These are phyloP conservation scores for Taphrina pruni DNA, from an alignment of 1,139 yeast genomes.

Conservation along the genomic window DNA sequence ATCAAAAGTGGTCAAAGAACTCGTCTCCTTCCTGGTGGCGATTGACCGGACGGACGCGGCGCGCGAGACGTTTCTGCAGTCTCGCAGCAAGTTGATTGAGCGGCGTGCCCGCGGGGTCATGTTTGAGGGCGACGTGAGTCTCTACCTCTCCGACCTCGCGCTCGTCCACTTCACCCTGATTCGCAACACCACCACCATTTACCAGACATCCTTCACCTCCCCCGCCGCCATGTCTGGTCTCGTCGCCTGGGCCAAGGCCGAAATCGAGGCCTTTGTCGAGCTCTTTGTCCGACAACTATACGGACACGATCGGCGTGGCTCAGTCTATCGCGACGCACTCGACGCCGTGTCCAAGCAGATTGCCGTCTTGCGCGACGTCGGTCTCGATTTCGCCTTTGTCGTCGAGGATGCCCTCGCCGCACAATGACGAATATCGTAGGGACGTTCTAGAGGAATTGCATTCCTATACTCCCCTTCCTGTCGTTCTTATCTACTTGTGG, in stretches of 20 bases:
- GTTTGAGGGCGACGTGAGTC: slow-evolving; percentile 63
- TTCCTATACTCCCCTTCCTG: too few species aligned
- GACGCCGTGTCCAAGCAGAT: slow-evolving; percentile 65
- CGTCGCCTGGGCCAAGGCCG: slow-evolving; percentile 26
- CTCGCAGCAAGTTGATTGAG: slow-evolving; percentile 56
- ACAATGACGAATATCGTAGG: not conserved
- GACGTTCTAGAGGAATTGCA: too few species aligned
- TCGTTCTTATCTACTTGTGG: too few species aligned
- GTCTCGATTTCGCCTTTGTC: slow-evolving; percentile 72
- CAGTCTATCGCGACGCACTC: slow-evolving; percentile 60
- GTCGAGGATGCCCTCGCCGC: slow-evolving; percentile 48
- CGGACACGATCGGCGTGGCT: slow-evolving; percentile 63
- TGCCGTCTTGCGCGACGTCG: slow-evolving; percentile 65
- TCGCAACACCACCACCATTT: slow-evolving; percentile 57
- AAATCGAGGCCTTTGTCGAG: slow-evolving; percentile 55
- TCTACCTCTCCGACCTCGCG: slow-evolving; percentile 64
- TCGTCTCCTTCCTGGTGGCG: slow-evolving; percentile 55
- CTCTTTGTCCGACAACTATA: slow-evolving; percentile 71
- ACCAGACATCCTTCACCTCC: slow-evolving; percentile 23
- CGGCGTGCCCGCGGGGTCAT: slow-evolving; percentile 54
- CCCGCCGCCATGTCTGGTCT: slow-evolving; percentile 24
- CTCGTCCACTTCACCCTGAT: slow-evolving; percentile 65
- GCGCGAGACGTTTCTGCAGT: slow-evolving; percentile 57
- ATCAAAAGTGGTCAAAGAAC: slow-evolving; percentile 48
- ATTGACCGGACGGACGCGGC: slow-evolving; percentile 59